Conservation (phyloP, 2,329 filamentous ascomycete genomes). For the Pyricularia pennisetigena region DNA sequence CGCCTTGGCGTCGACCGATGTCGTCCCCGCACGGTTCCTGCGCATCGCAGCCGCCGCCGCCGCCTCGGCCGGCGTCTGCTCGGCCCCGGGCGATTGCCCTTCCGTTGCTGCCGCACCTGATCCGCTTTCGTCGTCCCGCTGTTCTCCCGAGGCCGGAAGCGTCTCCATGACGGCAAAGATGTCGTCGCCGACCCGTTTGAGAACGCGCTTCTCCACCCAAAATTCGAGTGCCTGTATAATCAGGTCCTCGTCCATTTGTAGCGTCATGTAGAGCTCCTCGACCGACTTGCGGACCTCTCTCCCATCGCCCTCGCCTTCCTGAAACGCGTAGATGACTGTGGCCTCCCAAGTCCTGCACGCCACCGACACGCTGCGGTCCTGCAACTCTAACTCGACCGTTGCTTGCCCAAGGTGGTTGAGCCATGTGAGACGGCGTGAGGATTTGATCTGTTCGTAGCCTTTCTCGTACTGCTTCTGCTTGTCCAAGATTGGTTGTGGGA, state of each 20-base stretch:
- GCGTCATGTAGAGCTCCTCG: slow-evolving; percentile 38
- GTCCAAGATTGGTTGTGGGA: slow-evolving; percentile 47
- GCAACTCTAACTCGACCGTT: slow-evolving; percentile 69
- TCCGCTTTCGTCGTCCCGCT: slow-evolving; percentile 17
- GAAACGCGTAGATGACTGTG: slow-evolving; percentile 77
- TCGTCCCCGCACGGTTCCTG: slow-evolving; percentile 27
- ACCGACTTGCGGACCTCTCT: slow-evolving; percentile 31
- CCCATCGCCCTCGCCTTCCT: slow-evolving; percentile 28
- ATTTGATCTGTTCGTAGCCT: slow-evolving; percentile 72
- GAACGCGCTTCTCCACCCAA: slow-evolving; percentile 60
- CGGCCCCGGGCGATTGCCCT: slow-evolving; percentile 9
- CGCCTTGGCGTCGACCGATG: slow-evolving; percentile 46
- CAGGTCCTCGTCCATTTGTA: slow-evolving; percentile 67
- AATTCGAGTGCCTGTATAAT: slow-evolving; percentile 58
- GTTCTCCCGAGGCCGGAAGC: slow-evolving; percentile 21
- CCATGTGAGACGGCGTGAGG: slow-evolving; percentile 81
- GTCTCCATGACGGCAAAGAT: slow-evolving; percentile 61
- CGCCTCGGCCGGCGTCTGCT: slow-evolving; percentile 11
- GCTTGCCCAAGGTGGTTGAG: slow-evolving; percentile 73
- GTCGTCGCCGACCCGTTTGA: slow-evolving; percentile 44
- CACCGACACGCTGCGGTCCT: slow-evolving; percentile 64
- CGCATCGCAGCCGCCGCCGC: slow-evolving; percentile 17
- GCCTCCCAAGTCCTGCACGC: slow-evolving; percentile 80
- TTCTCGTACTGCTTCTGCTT: slow-evolving; percentile 62
- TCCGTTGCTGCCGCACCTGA: slow-evolving; percentile 8